Base-by-base conservation (phyloP, 1,284 basidiomycete species). In the Naganishia sp. region DNA sequence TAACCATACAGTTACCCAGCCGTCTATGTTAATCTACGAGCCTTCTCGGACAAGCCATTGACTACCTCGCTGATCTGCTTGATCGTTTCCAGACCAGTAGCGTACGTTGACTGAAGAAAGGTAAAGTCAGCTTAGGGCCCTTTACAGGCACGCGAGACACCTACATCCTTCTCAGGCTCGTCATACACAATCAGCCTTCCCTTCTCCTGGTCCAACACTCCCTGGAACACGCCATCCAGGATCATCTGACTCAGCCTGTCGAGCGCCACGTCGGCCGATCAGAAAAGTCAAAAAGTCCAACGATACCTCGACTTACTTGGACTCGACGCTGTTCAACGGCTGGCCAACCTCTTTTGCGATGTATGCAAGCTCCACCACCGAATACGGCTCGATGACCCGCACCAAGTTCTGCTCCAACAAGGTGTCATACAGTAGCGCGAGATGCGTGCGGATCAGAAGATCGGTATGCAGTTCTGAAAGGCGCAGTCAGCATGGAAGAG, bases 161-260 rank as follows among this genome's bases (percentile, higher is more conserved):
- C 70, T 72, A 92, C 91, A 78, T 96, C 92, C 10, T 87, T 86
- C 72, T 90, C 87, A 0, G 86, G 85, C 75, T 92, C 83, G 67
- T 97, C 92, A 72, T 90, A 97, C 21, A 98, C 88, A 57, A 97
- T 83, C 55, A 98, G 80, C 74, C 94, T 96, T 0, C 94, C 94
- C 0, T 90, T 86, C 21, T 92, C 94, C 78, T 98, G 95, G 76
- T 98, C 95, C 25, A 99, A 82, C 3, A 98, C 94, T 6, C 95
- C 95, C 71, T 92, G 86, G 73, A 99, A 87, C 0, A 94, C 87
- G 74, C 95, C 94, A 80, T 99, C 95, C 49, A 99, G 82, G 70
- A 99, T 98, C 95, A 99, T 98, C 78, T 98, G 95, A 56, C 90
- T 93, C 58, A 99, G 80, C 76, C 91, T 94, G 62, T 45, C 23